Evolutionary conservation across 108 stramenopile species (phyloP).

Genomic region (Asterionellopsis glacialis): DNA sequence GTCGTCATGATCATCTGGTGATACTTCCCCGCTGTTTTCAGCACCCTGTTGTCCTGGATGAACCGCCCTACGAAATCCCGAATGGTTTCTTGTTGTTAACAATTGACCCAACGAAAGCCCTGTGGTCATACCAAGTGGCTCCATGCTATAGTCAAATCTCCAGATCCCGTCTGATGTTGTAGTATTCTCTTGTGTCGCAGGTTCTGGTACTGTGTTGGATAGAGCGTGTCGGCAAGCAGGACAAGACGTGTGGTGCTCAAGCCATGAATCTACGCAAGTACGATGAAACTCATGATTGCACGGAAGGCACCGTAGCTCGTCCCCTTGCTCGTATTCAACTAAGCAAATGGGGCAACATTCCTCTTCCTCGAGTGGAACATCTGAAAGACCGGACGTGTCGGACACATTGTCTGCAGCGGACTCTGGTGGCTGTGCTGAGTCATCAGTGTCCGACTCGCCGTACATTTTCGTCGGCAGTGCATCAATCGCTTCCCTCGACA

Average conservation of each 20-base stretch:
- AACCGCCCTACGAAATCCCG: too few species aligned
- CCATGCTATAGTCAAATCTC: too few species aligned
- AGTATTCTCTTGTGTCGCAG: too few species aligned
- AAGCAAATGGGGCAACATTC: slow-evolving; percentile 57
- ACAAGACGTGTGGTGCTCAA: slow-evolving; percentile 22
- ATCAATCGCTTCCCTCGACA: slow-evolving; percentile 40
- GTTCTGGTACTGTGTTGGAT: background rate
- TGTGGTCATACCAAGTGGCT: too few species aligned
- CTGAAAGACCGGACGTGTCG: background rate
- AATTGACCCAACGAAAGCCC: too few species aligned
- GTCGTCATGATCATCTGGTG: too few species aligned
- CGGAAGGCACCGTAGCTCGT: slow-evolving; percentile 43
- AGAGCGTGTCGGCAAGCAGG: slow-evolving; percentile 21
- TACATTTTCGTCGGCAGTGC: slow-evolving; percentile 48
- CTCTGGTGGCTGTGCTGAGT: slow-evolving; percentile 9
- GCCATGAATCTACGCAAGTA: slow-evolving; percentile 47
- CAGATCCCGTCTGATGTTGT: too few species aligned
- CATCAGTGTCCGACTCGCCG: slow-evolving; percentile 14
- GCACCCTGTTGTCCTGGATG: too few species aligned
- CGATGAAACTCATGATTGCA: slow-evolving; percentile 52
- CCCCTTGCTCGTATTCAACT: slow-evolving; percentile 49
- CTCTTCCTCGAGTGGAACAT: slow-evolving; percentile 15
- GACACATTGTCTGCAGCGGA: slow-evolving; percentile 1
- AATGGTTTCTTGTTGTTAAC: too few species aligned
- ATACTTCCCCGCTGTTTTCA: too few species aligned